Base-by-base conservation (phyloP, 2,329 filamentous ascomycete genomes). In the Aspergillus costaricaensis region DNA sequence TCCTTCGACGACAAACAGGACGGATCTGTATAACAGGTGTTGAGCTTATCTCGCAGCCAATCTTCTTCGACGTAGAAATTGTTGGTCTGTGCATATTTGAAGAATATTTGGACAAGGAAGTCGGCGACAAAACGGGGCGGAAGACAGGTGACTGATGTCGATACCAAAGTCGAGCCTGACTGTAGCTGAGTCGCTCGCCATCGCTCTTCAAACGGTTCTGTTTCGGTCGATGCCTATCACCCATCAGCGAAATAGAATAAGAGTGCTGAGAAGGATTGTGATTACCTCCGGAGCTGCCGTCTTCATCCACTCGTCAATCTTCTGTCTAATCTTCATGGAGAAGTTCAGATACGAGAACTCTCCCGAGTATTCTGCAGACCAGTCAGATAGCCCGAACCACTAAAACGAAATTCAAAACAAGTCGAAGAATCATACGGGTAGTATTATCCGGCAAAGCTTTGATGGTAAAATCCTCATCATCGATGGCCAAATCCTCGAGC, bases 311-410 rank as follows among this genome's bases (percentile, higher is more conserved):
- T 77, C 76, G 43, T 79, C 76, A 12, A 79, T 78, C 44, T 79
- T 77, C 43, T 72, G 72, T 48, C 75, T 69, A 44, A 80, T 76
- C 54, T 78, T 76, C 72, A 76, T 75, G 2, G 77, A 79, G 57
- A 80, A 80, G 55, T 77, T 80, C 57, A 79, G 67, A 55, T 80
- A 79, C 8, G 76, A 79, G 55, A 79, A 79, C 61, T 80, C 78
- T 19, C 78, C 78, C 3, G 78, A 80, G 63, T 80, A 80, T 61
- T 80, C 76, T 77, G 48, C 12, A 15, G 21, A 57, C 9, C 48
- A 53, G 61, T 64, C 23, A 65, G 64, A 36, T 56, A 27, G 30
- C 59, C 48, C n/a, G n/a, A n/a, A n/a, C n/a, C n/a, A n/a, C n/a
- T n/a, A n/a, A n/a, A n/a, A n/a, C n/a, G n/a, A n/a, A n/a, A n/a